Evolutionary conservation across 352 stramenopile species (phyloP), one percentile per base, ranked within the genome.

Genomic region (Globisporangium alternatum): DNA sequence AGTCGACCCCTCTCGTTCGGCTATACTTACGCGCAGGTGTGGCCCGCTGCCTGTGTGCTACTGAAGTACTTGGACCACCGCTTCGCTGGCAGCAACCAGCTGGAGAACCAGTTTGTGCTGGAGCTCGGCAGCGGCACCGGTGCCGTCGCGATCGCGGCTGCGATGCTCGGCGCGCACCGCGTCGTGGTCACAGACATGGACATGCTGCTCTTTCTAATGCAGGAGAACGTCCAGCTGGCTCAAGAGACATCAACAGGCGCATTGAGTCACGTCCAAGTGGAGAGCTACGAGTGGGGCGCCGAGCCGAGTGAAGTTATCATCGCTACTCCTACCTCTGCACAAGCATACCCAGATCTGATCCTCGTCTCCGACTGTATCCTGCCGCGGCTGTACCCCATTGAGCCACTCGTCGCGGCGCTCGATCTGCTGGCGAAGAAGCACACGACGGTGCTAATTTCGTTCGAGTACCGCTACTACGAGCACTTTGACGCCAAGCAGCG

Each of bases 321-420:
- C 5, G 51, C 68, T 9, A 41, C 43, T 0, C 31, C 62, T 47
- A 60, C 25, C 43, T 48, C 43, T 3, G 53, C 66, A 13, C 55
- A 67, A 0, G 47, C 31, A 5, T 77, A 77, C 28, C 83, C 83
- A 8, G 80, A 92, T 58, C 61, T 98, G 31, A 83, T 99, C 30
- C 74, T 98, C 9, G 89, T 98, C 45, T 97, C 95, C 1, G 95
- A 99, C 71, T 98, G 95, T 72, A 96, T 99, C 30, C 67, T 99
- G 6, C 96, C 96, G n/a, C 89, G 97, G 37, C 71, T 99, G 31
- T 99, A 98, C 75, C 94, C 96, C 0, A 97, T 99, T 56, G 92
- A 97, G 59, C 95, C 96, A 2, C 86, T 98, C 28, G 91, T 98
- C 7, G 79, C 90, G 31, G 94, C 90, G 10, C 80, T 98, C 44